Evolutionary conservation across 1,284 basidiomycete genomes (phyloP), one percentile per base, ranked within the genome.

Genomic region (Sporisorium reilianum): DNA sequence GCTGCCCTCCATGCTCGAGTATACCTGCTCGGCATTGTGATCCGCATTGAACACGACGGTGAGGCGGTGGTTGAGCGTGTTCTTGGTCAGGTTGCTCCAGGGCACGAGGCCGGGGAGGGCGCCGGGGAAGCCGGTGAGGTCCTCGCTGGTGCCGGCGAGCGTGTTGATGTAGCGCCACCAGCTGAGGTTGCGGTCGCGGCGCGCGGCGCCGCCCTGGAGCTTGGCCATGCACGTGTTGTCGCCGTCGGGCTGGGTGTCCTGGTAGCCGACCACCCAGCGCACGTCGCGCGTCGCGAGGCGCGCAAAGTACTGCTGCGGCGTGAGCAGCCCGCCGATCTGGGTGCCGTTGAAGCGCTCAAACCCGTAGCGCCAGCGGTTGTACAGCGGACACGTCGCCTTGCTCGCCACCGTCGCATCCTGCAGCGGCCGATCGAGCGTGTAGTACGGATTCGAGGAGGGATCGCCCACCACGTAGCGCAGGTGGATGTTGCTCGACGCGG

Each of bases 161-260:
- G 62, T 74, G 64, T 83, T 83, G 49, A 83, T 54, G 70, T 83
- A 83, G 12, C 75, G 52, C 80, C 80, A 84, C 78, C 81, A 84
- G 46, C 58, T 63, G 9, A 83, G 56, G 61, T 81, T 83, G 23
- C 83, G 79, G 64, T 83, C 79, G 16, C 81, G 67, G 6, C 83
- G 67, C 14, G 75, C 71, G 2, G 44, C 64, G n/a, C 82, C 82
- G 25, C 82, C 82, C 50, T 81, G 82, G 12, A 82, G 65, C 22
- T 74, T 61, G 26, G 81, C 83, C 80, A 81, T 81, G 59, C 83
- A 83, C n/a, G 75, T 75, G 26, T 79, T 73, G 64, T 84, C 83
- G 20, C 83, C 83, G 51, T 67, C 72, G 3, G 66, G 26, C n/a
- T 53, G 22, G 2, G 66, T 68, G 50, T 84, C 83, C 44, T 80